Evolutionary conservation across 106 monocot species (phyloP), one percentile per base, ranked within the genome.

Genomic region (Ottelia alismoides): DNA sequence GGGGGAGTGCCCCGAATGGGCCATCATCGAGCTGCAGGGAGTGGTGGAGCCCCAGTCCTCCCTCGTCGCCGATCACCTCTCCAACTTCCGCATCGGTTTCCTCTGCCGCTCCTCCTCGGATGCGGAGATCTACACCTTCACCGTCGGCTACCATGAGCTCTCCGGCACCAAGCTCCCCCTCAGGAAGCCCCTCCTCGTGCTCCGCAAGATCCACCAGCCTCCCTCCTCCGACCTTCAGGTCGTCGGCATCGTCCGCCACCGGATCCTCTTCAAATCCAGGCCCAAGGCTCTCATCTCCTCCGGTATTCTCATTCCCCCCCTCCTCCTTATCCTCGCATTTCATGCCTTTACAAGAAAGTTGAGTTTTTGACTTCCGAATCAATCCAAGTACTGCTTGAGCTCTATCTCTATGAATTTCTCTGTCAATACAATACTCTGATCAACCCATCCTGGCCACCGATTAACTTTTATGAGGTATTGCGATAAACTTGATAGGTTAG

Each of bases 201-300:
- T 89, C 49, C 74, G 53, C 62, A 84, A 84, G 56, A 77, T 51
- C 66, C 69, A 60, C 45, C 45, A 20, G 22, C 16, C 58, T n/a
- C n/a, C n/a, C n/a, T 60, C 18, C 27, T 52, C 32, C 20, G 79
- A 79, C 27, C 47, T 90, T 71, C 77, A 90, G 65, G 84, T 80
- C 1, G 52, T 84, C 24, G 89, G 80, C 9, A 62, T 90, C 17
- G 77, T 90, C 31, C 76, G 84, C 21, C 74, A 90, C 21, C 80
- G 79, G 46, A 84, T 90, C 25, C 58, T 90, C 43, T 90, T 84
- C 81, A 90, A 81, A 66, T 64, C 25, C 43, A 74, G 90, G 20
- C 90, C 90, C 18, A 90, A 78, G 54, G 77, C 90, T 6, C 65
- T 90, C 0, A 90, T 90, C 29, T 84, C 90, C n/a, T n/a, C n/a